Percentiles rank a stretch among this genome's conserved stretches.
phyloP scores from a whole-genome alignment of 441 rosid species.

The Croton laevigatus region DNA sequence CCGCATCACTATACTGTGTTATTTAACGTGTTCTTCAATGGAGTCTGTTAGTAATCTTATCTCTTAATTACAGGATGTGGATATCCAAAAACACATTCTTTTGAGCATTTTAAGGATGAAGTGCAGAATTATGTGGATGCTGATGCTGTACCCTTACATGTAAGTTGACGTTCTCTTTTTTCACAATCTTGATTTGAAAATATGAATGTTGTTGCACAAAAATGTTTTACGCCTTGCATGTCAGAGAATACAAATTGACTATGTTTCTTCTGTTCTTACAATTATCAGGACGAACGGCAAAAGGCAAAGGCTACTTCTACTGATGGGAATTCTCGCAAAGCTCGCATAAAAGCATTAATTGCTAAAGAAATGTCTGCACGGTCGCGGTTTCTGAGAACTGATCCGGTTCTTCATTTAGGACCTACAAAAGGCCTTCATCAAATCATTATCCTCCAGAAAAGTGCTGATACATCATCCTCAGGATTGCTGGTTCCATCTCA shows the following conservation, averaged over 20 bases:
- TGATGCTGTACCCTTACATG: constrained; percentile 38
- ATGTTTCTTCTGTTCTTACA: constrained; percentile 12
- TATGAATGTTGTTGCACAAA: background rate
- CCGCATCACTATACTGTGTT: too few relatives aligned
- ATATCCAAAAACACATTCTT: constrained; percentile 60
- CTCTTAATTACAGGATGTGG: constrained; percentile 47
- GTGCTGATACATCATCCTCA: constrained; percentile 24
- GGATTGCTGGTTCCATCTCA: constrained; percentile 22
- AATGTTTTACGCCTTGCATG: constrained; percentile 11
- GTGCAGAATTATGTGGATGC: constrained; percentile 35
- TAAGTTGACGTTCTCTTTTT: constrained; percentile 21
- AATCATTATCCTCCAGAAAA: constrained; percentile 45
- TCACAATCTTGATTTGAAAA: background rate
- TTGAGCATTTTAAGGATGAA: constrained; percentile 40
- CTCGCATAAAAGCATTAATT: constrained; percentile 22
- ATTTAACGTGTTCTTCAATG: too few relatives aligned
- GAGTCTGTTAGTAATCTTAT: constrained; percentile 4
- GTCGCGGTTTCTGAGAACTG: constrained; percentile 21
- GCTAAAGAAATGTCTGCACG: constrained; percentile 29
- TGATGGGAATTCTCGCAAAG: constrained; percentile 17
- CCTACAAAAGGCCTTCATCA: constrained; percentile 33
- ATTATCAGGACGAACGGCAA: constrained; percentile 31
- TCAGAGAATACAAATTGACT: background rate
- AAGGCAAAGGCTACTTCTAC: constrained; percentile 13
- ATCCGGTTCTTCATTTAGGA: constrained; percentile 23